Evolutionary conservation across 192 early-diverging fungal species (phyloP).

Genomic region (Entomortierella chlamydospora): DNA sequence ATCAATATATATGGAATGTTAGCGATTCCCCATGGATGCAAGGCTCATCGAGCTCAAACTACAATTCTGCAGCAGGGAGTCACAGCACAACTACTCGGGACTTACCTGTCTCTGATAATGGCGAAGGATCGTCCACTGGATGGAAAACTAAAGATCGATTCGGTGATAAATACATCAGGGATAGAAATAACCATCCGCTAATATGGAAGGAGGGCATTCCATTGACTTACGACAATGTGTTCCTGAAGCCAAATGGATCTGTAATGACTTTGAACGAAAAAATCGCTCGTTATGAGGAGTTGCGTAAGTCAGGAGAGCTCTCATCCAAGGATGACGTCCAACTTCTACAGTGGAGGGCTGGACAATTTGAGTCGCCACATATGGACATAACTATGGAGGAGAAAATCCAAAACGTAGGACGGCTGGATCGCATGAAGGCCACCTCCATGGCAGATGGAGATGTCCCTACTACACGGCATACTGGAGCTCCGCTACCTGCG

Average conservation of each 20-base stretch:
- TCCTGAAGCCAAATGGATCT: conserved; percentile 24
- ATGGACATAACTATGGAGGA: conserved; percentile 7
- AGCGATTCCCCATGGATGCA: conserved; percentile 12
- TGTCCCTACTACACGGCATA: background rate
- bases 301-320: conserved; percentile 3
- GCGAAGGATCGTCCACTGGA: conserved; percentile 13
- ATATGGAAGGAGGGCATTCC: conserved; percentile 30
- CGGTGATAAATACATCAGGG: conserved; percentile 20
- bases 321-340: conserved; percentile 22
- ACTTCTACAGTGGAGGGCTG: conserved; percentile 23
- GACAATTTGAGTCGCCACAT: background rate
- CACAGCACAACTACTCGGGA: background rate
- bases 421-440: background rate
- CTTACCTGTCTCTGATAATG: background rate
- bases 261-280: conserved; percentile 26
- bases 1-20: background rate
- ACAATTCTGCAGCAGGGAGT: background rate
- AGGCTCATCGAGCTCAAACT: conserved; percentile 2
- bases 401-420: background rate
- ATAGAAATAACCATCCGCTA: conserved; percentile 4
- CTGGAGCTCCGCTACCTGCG: background rate
- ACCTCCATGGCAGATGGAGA: background rate
- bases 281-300: conserved; percentile 20
- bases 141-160: background rate
- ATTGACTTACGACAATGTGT: conserved; percentile 31